Conservation (phyloP, 1,284 basidiomycete species). For the Schizopora paradoxa region DNA sequence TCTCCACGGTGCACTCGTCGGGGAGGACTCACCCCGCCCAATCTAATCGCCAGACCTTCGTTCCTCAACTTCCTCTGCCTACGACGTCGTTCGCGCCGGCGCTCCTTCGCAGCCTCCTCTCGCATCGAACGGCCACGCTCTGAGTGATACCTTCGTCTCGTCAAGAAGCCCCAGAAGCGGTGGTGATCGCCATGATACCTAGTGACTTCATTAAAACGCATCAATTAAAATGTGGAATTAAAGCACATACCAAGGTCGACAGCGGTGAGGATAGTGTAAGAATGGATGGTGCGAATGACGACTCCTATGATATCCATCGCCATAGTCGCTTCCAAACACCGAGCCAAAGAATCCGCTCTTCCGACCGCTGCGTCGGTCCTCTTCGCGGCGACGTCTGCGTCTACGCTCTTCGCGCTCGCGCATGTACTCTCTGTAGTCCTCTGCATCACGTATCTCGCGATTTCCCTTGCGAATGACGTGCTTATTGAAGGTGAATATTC, state of each 20-base stretch:
- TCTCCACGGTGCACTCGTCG: neutral
- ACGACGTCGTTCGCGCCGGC: conserved; percentile 11
- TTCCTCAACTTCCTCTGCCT: conserved; percentile 5
- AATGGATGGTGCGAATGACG: conserved; percentile 8
- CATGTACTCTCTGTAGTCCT: conserved; percentile 4
- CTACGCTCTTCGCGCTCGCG: conserved; percentile 1
- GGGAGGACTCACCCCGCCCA: conserved; percentile 12
- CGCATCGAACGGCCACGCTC: conserved; percentile 7
- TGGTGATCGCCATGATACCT: conserved; percentile 16
- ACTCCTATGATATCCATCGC: neutral
- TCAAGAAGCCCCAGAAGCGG: conserved; percentile 15
- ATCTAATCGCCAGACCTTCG: conserved; percentile 13
- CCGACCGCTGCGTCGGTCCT: too few species aligned
- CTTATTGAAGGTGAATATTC: conserved; percentile 11
- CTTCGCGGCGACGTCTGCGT: neutral
- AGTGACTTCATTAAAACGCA: neutral
- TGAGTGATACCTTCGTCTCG: conserved; percentile 8
- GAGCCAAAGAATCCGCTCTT: conserved; percentile 3
- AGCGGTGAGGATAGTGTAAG: conserved; percentile 13
- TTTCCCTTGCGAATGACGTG: conserved; percentile 2
- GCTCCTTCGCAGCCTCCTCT: conserved; percentile 12
- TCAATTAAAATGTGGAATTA: neutral
- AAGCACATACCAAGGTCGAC: conserved; percentile 11
- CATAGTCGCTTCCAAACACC: neutral
- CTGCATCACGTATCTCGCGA: conserved; percentile 14